Evolutionary conservation across 495 filamentous ascomycete genomes (phyloP).

Genomic region (Emericellopsis terricola): DNA sequence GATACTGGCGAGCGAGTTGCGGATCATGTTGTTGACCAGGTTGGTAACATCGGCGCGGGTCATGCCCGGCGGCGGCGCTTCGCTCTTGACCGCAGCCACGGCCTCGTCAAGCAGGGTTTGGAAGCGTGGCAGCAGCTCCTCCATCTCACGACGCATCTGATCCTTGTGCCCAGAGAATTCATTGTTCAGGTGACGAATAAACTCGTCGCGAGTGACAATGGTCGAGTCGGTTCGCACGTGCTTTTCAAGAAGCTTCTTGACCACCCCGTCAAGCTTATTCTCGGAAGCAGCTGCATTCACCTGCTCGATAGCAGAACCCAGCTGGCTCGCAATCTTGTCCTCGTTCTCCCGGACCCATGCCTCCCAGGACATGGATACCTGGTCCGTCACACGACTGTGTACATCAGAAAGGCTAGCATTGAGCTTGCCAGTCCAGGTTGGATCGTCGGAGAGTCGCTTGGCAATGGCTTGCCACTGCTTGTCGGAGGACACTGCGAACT

Average conservation of each 20-base stretch:
- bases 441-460: background rate
- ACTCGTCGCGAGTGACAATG: conserved; percentile 10
- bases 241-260: conserved; percentile 1
- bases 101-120: conserved; percentile 6
- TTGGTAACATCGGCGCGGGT: conserved; percentile 13
- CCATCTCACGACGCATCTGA: conserved; percentile 7
- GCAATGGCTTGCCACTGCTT: conserved; percentile 18
- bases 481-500: conserved; percentile 9
- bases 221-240: background rate
- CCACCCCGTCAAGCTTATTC: background rate
- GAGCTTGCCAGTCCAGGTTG: background rate
- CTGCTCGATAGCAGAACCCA: conserved; percentile 4
- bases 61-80: conserved; percentile 5
- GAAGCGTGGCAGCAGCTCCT: conserved; percentile 5
- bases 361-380: background rate
- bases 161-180: conserved; percentile 7
- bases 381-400: background rate
- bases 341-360: conserved; percentile 11
- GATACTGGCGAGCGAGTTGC: conserved; percentile 13
- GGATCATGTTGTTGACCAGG: conserved; percentile 14
- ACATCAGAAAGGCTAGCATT: background rate
- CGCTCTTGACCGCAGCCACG: background rate
- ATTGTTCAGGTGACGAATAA: conserved; percentile 8
- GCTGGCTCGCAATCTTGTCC: conserved; percentile 8
- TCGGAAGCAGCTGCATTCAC: background rate